Evolutionary conservation across 495 filamentous ascomycete species (phyloP).

Genomic region (Talaromyces nanjingensis): DNA sequence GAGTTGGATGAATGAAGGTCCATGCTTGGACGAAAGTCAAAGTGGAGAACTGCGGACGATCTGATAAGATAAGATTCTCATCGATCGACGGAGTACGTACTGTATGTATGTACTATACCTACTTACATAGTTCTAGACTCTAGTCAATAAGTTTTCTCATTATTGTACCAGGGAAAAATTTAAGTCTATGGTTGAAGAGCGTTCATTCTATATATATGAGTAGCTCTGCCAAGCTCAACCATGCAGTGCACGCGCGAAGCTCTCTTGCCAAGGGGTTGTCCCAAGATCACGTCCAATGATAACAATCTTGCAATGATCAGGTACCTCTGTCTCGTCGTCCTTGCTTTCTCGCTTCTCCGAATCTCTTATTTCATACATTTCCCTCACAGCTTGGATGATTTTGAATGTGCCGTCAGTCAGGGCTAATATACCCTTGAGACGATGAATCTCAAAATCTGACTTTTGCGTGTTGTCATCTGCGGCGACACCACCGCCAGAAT

Average conservation of each 20-base stretch:
- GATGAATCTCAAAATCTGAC: slow-evolving; percentile 64
- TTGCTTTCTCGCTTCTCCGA: slow-evolving; percentile 27
- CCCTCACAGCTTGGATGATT: slow-evolving; percentile 86
- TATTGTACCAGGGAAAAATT: no score
- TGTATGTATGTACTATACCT: no score
- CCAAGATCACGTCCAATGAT: slow-evolving; percentile 66
- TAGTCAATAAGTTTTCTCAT: not conserved
- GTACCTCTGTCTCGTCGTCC: slow-evolving; percentile 13
- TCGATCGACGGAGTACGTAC: not conserved
- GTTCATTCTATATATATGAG: no score
- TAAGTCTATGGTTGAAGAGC: no score
- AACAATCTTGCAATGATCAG: slow-evolving; percentile 60
- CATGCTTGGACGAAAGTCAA: not conserved
- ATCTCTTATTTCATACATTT: slow-evolving; percentile 87
- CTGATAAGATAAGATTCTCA: slow-evolving; percentile 5
- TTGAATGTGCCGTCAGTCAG: slow-evolving; percentile 55
- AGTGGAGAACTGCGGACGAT: not conserved
- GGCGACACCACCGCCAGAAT: not conserved
- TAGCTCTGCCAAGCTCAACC: not conserved
- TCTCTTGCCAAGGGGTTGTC: slow-evolving; percentile 24
- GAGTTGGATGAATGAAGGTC: not conserved
- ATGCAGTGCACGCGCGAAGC: slow-evolving; percentile 22
- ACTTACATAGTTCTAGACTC: no score
- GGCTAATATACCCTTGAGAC: slow-evolving; percentile 71
- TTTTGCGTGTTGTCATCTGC: not conserved